These are phyloP conservation scores for Ceratocystis smalleyi DNA, from an alignment of 2,329 filamentous ascomycete genomes.

Conservation along the genomic window DNA sequence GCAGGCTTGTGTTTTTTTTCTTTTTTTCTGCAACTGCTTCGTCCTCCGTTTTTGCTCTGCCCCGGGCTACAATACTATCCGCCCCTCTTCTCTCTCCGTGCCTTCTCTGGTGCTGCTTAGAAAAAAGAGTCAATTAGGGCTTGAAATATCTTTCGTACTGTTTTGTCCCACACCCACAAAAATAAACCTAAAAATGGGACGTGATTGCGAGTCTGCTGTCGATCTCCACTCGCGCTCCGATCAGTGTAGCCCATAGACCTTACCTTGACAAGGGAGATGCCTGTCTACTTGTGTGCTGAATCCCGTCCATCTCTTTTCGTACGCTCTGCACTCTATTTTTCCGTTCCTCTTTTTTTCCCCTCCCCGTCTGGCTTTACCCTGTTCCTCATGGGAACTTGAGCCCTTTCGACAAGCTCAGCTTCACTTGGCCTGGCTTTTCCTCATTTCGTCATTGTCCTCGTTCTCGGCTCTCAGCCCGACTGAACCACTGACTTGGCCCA, in stretches of 20 bases:
- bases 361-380: not conserved
- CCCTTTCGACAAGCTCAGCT: not conserved
- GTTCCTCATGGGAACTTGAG: not conserved
- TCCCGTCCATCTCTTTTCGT: not conserved
- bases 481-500: not conserved
- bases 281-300: not conserved
- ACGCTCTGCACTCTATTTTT: not conserved
- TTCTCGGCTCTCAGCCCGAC: not conserved
- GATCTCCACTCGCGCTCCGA: not conserved
- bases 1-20: not conserved
- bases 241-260: not conserved
- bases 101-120: not conserved
- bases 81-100: not conserved
- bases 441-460: not conserved
- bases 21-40: not conserved
- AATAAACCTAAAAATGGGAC: not conserved
- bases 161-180: not conserved
- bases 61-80: too few relatives aligned
- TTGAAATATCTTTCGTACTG: not conserved
- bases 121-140: not conserved
- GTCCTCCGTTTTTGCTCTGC: not conserved
- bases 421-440: not conserved
- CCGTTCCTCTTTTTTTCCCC: not conserved
- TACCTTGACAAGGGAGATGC: constrained; percentile 1
- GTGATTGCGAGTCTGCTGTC: not conserved